Evolutionary conservation across 208 protist genomes (phyloP), one percentile per base, ranked within the genome.

Genomic region (Wallacemonas sp.): DNA sequence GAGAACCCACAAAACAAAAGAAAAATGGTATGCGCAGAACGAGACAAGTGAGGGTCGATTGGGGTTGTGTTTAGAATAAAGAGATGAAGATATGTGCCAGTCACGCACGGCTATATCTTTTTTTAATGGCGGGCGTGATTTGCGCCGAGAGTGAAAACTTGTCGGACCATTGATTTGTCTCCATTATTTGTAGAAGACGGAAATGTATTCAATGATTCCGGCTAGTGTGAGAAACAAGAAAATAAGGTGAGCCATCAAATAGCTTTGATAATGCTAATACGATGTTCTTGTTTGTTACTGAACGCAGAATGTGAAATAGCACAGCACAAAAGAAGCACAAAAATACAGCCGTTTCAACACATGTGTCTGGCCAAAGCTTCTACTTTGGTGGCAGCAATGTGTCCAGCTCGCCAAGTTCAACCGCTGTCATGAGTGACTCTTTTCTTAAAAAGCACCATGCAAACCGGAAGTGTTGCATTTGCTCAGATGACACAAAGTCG

Each of bases 401-500:
- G 66, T 96, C 85, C 44, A 96, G 65, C 62, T 96, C 86, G 14
- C 68, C 70, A 61, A 96, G 78, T 34, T 91, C 86, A 26, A 96
- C 79, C 3, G 90, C 78, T 17, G 84, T 93, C 80, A 96, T 85
- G 54, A 80, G 84, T 5, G 81, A 84, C 51, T 93, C 85, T 45
- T 72, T 69, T 26, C 90, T 68, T 38, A 96, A 51, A 82, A 91
- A 90, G 41, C 84, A 91, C 87, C 90, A 96, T 33, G 82, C 84
- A 75, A 90, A 96, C 27, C 90, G 79, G 77, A 96, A 96, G 44
- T 91, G 80, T 2, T 71, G 72, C 77, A 91, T 91, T 58, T 96
- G 85, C 0, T 93, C 80, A 30, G 86, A 83, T 12, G 84, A 80
- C 3, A 96, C 77, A 73, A 96, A 92, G 46, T 96, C 86, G 30